Evolutionary conservation across 106 monocot genomes (phyloP).

Genomic region (Dendrobium huoshanense): DNA sequence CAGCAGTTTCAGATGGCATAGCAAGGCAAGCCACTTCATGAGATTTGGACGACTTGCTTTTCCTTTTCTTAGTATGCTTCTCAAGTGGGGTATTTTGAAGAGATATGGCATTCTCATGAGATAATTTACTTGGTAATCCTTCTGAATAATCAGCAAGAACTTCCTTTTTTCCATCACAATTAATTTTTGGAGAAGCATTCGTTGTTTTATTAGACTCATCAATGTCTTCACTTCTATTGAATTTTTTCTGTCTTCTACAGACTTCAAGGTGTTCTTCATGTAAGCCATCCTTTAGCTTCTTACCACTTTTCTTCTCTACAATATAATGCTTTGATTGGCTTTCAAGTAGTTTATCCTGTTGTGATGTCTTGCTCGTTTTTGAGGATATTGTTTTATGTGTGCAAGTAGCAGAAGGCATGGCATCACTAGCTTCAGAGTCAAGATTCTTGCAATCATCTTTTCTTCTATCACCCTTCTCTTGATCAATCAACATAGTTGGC

Average conservation of each 20-base stretch:
- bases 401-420: neutral
- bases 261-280: too few relatives aligned
- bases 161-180: neutral
- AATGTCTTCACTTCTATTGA: neutral
- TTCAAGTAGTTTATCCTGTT: neutral
- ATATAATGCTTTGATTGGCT: neutral
- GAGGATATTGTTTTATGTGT: neutral
- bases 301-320: neutral
- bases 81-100: slow-evolving; percentile 1
- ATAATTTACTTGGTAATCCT: neutral
- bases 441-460: neutral
- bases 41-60: neutral
- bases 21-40: neutral
- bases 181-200: neutral
- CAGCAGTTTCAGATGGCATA: neutral
- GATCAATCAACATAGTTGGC: neutral
- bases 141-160: neutral
- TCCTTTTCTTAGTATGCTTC: neutral
- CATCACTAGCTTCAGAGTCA: neutral
- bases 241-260: neutral
- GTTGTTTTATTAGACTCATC: neutral
- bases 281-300: neutral
- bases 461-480: neutral
- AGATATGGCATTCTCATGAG: neutral
- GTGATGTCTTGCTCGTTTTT: neutral